Evolutionary conservation across 2,329 filamentous ascomycete genomes (phyloP), one percentile per base, ranked within the genome.

Genomic region (Helotiales sp.): DNA sequence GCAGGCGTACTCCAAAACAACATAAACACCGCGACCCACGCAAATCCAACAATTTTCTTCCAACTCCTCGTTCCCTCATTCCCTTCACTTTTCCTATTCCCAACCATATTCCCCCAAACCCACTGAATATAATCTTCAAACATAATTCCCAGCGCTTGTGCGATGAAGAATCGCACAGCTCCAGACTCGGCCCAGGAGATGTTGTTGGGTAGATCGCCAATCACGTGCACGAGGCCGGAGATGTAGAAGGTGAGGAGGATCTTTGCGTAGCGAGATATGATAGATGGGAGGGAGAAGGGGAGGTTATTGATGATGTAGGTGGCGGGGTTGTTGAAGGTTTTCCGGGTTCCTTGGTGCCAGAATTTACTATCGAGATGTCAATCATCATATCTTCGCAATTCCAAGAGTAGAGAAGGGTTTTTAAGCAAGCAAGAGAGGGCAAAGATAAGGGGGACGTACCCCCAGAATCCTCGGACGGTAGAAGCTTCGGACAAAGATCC

Each of bases 91-190:
- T 15, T 19, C 15, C 10, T 46, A 13, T 31, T 51, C 5, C 53
- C 57, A 3, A 33, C 34, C 3, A 53, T 42, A 12, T 13, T n/a
- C 15, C 57, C 42, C 63, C 66, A 71, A 1, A 67, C 19, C 7
- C 42, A 55, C 44, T 69, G 65, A 7, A 69, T 57, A 1, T 47
- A 48, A 48, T 73, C 70, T 57, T 73, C 71, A 29, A 72, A 59
- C 53, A 71, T 61, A 9, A 72, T 64, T 0, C 66, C 71, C 2
- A 69, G 4, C 1, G 59, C 53, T 6, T 67, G 64, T 1, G 60
- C 58, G 25, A 50, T 34, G 49, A 72, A 73, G 30, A 69, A 70
- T 2, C 55, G 12, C 25, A 69, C 46, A 0, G 68, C 53, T 3
- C 67, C 63, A 1, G 62, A 66, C 8, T 52, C 17, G 0, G 64